Conservation (phyloP, 1,284 basidiomycete species). For the Schizophyllum amplum region DNA sequence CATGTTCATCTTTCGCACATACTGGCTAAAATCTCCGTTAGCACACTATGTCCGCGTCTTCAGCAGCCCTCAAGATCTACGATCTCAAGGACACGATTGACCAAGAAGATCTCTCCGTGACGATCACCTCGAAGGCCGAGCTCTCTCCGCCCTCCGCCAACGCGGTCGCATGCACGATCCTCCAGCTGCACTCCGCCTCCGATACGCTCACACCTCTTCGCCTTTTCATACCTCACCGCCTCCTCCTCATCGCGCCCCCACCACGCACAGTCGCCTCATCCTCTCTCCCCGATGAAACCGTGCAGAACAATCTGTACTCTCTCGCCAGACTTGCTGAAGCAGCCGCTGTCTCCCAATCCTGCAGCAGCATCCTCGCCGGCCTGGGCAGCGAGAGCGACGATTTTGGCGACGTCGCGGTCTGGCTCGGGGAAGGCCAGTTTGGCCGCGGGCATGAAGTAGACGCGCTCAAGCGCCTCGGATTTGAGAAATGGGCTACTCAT, state of each 20-base stretch:
- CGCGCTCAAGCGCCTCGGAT: slow-evolving; percentile 22
- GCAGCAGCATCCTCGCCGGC: slow-evolving; percentile 46
- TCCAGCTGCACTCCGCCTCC: neutral
- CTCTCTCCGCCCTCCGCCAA: neutral
- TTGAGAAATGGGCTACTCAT: slow-evolving; percentile 15
- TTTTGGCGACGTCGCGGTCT: slow-evolving; percentile 42
- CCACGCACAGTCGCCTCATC: neutral
- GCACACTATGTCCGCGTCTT: neutral
- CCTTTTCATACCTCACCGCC: neutral
- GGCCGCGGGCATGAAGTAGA: slow-evolving; percentile 20
- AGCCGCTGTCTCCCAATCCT: slow-evolving; percentile 29
- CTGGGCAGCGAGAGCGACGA: slow-evolving; percentile 47
- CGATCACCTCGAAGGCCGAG: neutral
- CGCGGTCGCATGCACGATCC: neutral
- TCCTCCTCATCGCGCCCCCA: slow-evolving; percentile 14
- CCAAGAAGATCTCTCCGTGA: slow-evolving; percentile 1
- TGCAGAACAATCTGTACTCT: slow-evolving; percentile 13
- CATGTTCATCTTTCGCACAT: neutral
- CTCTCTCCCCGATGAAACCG: slow-evolving; percentile 6
- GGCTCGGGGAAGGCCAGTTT: slow-evolving; percentile 35
- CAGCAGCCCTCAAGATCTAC: neutral
- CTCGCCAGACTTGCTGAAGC: slow-evolving; percentile 31
- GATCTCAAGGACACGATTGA: neutral
- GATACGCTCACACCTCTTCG: slow-evolving; percentile 9
- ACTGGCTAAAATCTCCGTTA: neutral